Evolutionary conservation across 2,329 filamentous ascomycete genomes (phyloP), one percentile per base, ranked within the genome.

Genomic region (Lasiodiplodia gonubiensis): DNA sequence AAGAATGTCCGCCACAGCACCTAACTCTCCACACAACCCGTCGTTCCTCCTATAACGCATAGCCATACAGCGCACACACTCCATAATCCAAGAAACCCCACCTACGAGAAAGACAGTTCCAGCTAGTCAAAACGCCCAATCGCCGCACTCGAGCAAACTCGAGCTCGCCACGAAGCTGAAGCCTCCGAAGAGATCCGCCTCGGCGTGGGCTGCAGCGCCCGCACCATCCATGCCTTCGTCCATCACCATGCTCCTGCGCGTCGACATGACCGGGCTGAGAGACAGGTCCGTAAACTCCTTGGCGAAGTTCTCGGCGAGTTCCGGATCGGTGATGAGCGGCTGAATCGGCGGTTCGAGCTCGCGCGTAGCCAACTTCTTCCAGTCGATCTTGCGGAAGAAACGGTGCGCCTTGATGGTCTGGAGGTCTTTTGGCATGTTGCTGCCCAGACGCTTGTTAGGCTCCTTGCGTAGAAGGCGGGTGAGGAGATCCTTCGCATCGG

Each of bases 321-420:
- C 94, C 0, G 95, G 95, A 74, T 99, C 93, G 0, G 95, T 98
- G 75, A 99, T 94, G 74, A 98, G 85, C 18, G 95, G 95, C 76
- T 91, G 88, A 73, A 99, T 98, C 0, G 95, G 95, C 0, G 95
- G 92, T 72, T 92, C 90, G 55, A 97, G 72, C 79, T 97, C 92
- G 42, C 94, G 87, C 33, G 87, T 88, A 70, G 91, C 93, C 16
- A 99, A 86, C 73, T 89, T 90, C 80, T 89, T 90, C 95, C 95
- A 99, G 81, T 99, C 90, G 74, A 99, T 96, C 82, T 93, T 95
- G 75, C 92, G 89, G 86, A 99, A 99, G 85, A 99, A 99, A 11
- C 95, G 89, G 77, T 99, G 95, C 70, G 90, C 89, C 85, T 97
- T 97, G 81, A 99, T 91, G 0, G 86, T 90, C 66, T 87, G 84